Conservation (phyloP, 768 basidiomycete species). For the Tulasnella sp. region DNA sequence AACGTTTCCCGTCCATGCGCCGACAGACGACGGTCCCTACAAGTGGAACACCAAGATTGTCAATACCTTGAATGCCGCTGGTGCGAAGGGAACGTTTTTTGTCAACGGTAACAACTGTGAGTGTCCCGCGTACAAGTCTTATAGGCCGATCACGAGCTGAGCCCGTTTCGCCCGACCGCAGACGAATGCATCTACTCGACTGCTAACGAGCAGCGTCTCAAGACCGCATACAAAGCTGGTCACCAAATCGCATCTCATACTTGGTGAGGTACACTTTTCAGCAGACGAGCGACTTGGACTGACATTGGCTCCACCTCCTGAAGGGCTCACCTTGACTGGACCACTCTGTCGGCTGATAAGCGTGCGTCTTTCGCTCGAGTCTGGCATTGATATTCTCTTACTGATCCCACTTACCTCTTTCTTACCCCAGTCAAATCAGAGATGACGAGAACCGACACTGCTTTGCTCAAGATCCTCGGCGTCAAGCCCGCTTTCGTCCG, state of each 20-base stretch:
- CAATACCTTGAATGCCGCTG: not conserved
- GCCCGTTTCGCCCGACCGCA: not conserved
- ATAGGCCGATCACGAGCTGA: too few species aligned
- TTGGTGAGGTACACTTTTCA: not conserved
- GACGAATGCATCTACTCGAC: not conserved
- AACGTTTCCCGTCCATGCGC: not conserved
- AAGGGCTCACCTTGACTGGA: not conserved
- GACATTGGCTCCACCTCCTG: not conserved
- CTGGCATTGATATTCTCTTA: too few species aligned
- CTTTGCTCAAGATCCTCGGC: not conserved
- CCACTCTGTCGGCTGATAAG: not conserved
- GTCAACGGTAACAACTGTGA: slow-evolving; percentile 3
- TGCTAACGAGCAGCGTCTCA: not conserved
- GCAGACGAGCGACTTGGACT: too few species aligned
- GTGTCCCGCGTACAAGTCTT: not conserved
- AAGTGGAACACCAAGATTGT: not conserved
- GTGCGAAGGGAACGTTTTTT: not conserved
- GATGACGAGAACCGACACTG: not conserved
- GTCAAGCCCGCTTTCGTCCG: slow-evolving; percentile 11
- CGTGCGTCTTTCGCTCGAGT: not conserved
- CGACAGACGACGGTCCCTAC: slow-evolving; percentile 13
- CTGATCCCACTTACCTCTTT: not conserved
- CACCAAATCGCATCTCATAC: not conserved
- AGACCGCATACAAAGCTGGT: not conserved
- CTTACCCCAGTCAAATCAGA: not conserved